These are phyloP conservation scores for Coemansia sp. DNA, from an alignment of 192 early-diverging fungal species.

Conservation along the genomic window DNA sequence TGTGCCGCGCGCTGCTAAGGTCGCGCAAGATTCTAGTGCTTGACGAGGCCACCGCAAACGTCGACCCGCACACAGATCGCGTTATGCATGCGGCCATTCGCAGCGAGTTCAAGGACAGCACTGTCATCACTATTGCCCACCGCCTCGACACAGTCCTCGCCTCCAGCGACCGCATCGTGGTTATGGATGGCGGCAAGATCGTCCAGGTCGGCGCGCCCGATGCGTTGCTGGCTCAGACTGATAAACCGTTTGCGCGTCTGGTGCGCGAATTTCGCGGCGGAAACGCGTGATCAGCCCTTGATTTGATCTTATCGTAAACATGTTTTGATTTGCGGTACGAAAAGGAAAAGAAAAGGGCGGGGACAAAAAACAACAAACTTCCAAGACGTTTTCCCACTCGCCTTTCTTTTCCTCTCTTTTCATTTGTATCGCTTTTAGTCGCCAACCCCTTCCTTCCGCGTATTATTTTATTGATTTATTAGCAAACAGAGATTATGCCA, in stretches of 20 bases:
- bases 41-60: conserved; percentile 70
- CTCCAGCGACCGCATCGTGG: conserved; percentile 59
- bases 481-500: conserved; percentile 4
- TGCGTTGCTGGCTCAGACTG: conserved; percentile 27
- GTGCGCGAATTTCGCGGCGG: conserved; percentile 67
- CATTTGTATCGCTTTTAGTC: not conserved
- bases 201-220: conserved; percentile 4
- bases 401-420: not conserved
- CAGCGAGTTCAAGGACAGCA: conserved; percentile 54
- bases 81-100: conserved; percentile 64
- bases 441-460: not conserved
- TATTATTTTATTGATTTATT: not conserved
- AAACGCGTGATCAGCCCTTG: not conserved
- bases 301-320: conserved; percentile 6
- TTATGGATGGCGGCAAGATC: conserved; percentile 40
- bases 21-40: conserved; percentile 70
- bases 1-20: conserved; percentile 61
- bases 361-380: not conserved
- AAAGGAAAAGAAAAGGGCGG: not conserved
- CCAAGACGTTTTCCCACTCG: not conserved
- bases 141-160: conserved; percentile 54
- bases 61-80: conserved; percentile 56
- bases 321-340: not conserved
- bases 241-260: conserved; percentile 13
- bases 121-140: conserved; percentile 68